Conservation (phyloP, 768 basidiomycete species). For the Hemileccinum rubropunctum region DNA sequence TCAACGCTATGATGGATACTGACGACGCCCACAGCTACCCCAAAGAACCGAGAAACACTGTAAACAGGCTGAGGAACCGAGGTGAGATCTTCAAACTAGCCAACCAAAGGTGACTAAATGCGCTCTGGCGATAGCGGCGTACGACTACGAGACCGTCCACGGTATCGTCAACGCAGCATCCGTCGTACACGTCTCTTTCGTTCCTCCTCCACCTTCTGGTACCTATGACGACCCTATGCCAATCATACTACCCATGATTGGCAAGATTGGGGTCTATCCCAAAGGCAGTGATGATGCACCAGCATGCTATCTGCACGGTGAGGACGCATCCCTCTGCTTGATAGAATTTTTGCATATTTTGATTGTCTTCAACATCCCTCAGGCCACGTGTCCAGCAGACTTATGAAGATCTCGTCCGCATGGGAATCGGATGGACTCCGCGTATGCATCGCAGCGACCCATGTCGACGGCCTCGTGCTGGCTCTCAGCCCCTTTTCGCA, state of each 20-base stretch:
- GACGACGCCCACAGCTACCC: conserved; percentile 42
- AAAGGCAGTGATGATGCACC: conserved; percentile 3
- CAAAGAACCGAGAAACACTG: conserved; percentile 18
- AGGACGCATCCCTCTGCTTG: not conserved
- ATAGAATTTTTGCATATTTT: too few relatives aligned
- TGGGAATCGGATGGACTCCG: conserved; percentile 6
- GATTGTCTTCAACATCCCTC: not conserved
- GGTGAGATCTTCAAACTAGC: conserved; percentile 8
- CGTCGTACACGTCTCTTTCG: conserved; percentile 24
- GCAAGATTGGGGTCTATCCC: conserved; percentile 21
- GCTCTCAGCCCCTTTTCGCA: conserved; percentile 23
- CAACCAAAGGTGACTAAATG: not conserved
- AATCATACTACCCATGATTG: conserved; percentile 26
- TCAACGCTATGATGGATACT: conserved; percentile 41
- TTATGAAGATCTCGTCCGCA: conserved; percentile 22
- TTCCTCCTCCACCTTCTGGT: conserved; percentile 16
- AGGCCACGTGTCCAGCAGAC: conserved; percentile 25
- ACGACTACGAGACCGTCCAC: conserved; percentile 22
- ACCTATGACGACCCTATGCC: conserved; percentile 13
- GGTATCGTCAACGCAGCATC: conserved; percentile 21
- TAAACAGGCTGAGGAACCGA: conserved; percentile 25
- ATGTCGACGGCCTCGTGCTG: conserved; percentile 24
- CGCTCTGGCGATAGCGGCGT: conserved; percentile 9
- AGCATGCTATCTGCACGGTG: conserved; percentile 24
- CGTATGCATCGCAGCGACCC: conserved; percentile 25